Base-by-base conservation (phyloP, 345 rosid genomes). In the Carallia pectinifolia region DNA sequence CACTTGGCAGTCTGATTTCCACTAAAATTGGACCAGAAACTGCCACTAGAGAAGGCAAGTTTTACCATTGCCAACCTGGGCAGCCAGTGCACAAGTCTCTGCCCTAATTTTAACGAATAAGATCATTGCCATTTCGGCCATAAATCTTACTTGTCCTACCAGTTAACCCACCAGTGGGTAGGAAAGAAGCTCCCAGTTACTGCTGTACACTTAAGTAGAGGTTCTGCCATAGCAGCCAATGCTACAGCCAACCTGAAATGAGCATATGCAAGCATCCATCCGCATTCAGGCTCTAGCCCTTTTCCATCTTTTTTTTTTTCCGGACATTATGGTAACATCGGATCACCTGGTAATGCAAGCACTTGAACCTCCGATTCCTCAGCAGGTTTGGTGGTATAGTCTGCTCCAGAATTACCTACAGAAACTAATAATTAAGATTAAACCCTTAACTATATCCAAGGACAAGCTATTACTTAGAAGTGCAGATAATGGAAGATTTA, bases 31-130 rank as follows among this genome's bases (percentile, higher is more conserved):
- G 73, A 76, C 80, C 84, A 84, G 82, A 81, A 87, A 88, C 93
- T 90, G 93, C 97, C 97, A 82, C 98, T 55, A 89, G 98, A 85
- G 97, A 89, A 88, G 93, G 95, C 89, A 70, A 74, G 81, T 81
- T 80, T 78, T 53, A 85, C 82, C 72, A 77, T 79, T 76, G 85
- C 98, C 98, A 84, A 88, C 98, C 97, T 93, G 98, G 98, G 98
- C 97, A 90, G 88, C 80, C 86, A 83, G 79, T 84, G 76, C 75
- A 80, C 68, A 39, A 55, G 72, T 67, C 75, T 82, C 72, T 76
- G 82, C 74, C 75, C 87, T 83, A 81, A 65, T 64, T 71, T 75
- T 80, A 85, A 65, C 79, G 83, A 15, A 85, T 82, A 81, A 81
- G 31, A 64, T 75, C 23, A 23, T 23, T 0, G 47, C 72, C 77